Evolutionary conservation across 257 asterid species (phyloP).

Genomic region (Nicotiana benthamiana): DNA sequence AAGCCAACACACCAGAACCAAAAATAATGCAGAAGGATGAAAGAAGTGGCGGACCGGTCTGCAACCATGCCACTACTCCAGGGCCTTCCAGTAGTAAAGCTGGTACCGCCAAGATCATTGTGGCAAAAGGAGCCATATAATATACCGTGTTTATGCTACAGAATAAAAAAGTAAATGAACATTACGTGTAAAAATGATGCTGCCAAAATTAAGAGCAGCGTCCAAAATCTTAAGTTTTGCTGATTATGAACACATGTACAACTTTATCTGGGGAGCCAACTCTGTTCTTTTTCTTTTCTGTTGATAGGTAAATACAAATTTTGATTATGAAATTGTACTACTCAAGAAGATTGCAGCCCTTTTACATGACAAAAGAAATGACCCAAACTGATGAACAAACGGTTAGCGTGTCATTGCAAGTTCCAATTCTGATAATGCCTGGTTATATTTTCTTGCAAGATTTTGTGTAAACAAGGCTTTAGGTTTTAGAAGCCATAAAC

Average conservation of each 20-base stretch:
- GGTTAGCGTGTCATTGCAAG: background rate
- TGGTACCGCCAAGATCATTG: constrained; percentile 81
- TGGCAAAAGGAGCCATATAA: constrained; percentile 95
- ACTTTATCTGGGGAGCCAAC: background rate
- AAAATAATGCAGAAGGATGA: constrained; percentile 62
- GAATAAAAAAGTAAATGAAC: background rate
- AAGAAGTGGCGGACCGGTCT: constrained; percentile 45
- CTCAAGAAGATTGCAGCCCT: background rate
- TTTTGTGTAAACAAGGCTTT: background rate
- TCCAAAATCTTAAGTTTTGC: background rate
- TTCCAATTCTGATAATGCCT: background rate
- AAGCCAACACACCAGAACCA: constrained; percentile 85
- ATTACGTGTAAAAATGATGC: background rate
- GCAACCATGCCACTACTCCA: constrained; percentile 65
- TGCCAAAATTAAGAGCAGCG: background rate
- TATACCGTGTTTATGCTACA: constrained; percentile 91
- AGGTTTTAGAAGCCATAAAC: background rate
- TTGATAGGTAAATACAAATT: background rate
- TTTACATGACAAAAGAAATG: background rate
- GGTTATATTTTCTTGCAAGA: background rate
- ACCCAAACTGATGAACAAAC: background rate
- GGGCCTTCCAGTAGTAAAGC: constrained; percentile 79
- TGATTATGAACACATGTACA: background rate
- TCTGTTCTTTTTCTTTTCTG: background rate
- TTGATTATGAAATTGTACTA: background rate